A percentile compares a stretch with the other conserved stretches of the same genome.
phyloP scores from a whole-genome alignment of 192 early-diverging fungal species.

The Umbelopsis sp. region DNA sequence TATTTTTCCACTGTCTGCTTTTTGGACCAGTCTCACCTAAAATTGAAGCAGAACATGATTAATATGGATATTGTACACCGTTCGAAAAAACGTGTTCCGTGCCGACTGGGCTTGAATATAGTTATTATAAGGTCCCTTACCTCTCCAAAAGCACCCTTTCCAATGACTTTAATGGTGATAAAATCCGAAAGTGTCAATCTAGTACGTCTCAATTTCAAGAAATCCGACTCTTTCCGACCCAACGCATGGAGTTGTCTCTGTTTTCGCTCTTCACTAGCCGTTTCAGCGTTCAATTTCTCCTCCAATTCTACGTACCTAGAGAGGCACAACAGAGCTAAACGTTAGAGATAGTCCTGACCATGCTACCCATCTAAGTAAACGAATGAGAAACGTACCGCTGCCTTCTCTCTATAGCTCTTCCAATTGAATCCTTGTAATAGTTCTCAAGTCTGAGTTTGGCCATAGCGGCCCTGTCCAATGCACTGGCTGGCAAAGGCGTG shows the following conservation, averaged over 20 bases:
- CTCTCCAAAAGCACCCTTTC: constrained; percentile 98
- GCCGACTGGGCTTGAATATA: background rate
- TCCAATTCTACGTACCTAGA: constrained; percentile 79
- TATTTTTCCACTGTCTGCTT: constrained; percentile 94
- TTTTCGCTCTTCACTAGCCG: constrained; percentile 87
- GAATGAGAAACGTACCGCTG: constrained; percentile 53
- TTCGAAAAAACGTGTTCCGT: too few relatives aligned
- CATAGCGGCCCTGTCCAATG: constrained; percentile 84
- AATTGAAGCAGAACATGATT: background rate
- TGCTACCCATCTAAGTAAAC: background rate
- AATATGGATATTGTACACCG: too few relatives aligned
- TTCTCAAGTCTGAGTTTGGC: constrained; percentile 92
- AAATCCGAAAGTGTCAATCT: constrained; percentile 93
- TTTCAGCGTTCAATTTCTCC: constrained; percentile 68
- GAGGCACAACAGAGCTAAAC: background rate
- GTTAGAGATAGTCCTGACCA: background rate
- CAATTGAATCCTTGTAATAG: constrained; percentile 88
- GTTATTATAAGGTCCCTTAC: constrained; percentile 35
- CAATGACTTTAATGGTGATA: constrained; percentile 96
- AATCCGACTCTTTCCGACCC: constrained; percentile 91
- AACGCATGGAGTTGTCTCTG: constrained; percentile 76
- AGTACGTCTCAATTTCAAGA: constrained; percentile 88
- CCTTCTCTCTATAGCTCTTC: constrained; percentile 87
- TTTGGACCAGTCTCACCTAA: constrained; percentile 94
- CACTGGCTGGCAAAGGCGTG: constrained; percentile 72